phyloP scores from a whole-genome alignment of 2,329 filamentous ascomycete genomes.

The Triangularia setosa region DNA sequence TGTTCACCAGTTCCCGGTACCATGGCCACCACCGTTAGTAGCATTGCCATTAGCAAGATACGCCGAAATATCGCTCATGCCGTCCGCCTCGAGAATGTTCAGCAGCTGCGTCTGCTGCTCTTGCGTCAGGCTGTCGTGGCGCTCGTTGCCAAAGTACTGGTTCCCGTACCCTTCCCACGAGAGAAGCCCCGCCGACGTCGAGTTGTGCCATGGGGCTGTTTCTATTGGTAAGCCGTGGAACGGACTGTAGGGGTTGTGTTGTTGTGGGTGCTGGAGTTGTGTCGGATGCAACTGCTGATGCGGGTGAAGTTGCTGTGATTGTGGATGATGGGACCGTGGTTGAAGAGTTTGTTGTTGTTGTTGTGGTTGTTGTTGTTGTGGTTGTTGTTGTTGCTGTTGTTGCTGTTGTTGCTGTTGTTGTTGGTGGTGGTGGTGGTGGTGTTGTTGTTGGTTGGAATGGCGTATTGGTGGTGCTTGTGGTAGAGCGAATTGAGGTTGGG shows the following conservation, averaged over 20 bases:
- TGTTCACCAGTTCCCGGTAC: slow-evolving; percentile 5
- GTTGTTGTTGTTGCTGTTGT: no score
- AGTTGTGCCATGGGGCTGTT: background rate
- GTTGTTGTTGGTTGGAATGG: background rate
- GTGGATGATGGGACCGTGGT: background rate
- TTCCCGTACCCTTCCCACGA: slow-evolving; percentile 6
- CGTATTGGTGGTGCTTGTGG: background rate
- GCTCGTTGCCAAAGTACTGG: slow-evolving; percentile 26
- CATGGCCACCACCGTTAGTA: slow-evolving; percentile 14
- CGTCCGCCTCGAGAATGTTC: slow-evolving; percentile 70
- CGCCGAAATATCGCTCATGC: slow-evolving; percentile 57
- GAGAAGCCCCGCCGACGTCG: background rate
- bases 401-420: background rate
- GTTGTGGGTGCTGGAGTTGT: background rate
- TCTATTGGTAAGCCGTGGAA: background rate
- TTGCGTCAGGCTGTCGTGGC: slow-evolving; percentile 68
- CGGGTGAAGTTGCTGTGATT: background rate
- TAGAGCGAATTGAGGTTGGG: background rate
- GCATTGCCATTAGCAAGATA: slow-evolving; percentile 48
- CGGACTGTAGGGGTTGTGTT: background rate
- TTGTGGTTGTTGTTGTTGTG: background rate
- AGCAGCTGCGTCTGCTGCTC: slow-evolving; percentile 81
- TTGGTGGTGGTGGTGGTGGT: background rate
- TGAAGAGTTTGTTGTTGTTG: background rate
- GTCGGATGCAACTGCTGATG: background rate